These are phyloP conservation scores for Phytophthora crassamura DNA, from an alignment of 352 stramenopile species.

Conservation along the genomic window DNA sequence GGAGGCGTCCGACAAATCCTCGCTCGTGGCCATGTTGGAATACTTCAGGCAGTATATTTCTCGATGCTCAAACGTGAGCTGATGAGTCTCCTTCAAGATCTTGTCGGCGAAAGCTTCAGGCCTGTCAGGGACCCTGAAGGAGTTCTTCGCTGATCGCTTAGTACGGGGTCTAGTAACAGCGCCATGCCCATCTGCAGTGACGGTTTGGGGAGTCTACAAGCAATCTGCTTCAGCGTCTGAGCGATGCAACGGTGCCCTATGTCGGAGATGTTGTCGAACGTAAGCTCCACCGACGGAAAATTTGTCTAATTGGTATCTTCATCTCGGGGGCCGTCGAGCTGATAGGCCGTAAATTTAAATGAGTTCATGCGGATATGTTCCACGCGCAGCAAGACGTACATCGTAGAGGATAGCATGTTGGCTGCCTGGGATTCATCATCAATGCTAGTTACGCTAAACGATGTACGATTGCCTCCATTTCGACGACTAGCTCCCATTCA, in stretches of 20 bases:
- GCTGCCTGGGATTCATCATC: slow-evolving; percentile 5
- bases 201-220: background rate
- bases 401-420: background rate
- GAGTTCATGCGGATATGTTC: background rate
- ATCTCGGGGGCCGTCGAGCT: background rate
- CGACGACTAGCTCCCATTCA: background rate
- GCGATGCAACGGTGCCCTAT: background rate
- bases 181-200: background rate
- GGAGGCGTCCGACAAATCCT: background rate
- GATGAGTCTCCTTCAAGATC: background rate
- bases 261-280: background rate
- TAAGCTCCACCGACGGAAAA: background rate
- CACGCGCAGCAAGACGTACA: slow-evolving; percentile 9
- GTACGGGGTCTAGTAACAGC: background rate
- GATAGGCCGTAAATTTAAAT: background rate
- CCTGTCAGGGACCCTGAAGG: background rate
- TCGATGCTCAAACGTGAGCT: background rate
- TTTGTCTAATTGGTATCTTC: background rate
- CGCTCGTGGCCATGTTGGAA: background rate
- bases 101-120: background rate
- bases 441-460: background rate
- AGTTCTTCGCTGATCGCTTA: slow-evolving; percentile 4
- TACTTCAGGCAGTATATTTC: background rate
- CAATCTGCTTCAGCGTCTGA: slow-evolving; percentile 1
- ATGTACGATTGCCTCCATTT: slow-evolving; percentile 9